phyloP scores from a whole-genome alignment of 2,329 filamentous ascomycete genomes.

The Colletotrichum lindemuthianum region DNA sequence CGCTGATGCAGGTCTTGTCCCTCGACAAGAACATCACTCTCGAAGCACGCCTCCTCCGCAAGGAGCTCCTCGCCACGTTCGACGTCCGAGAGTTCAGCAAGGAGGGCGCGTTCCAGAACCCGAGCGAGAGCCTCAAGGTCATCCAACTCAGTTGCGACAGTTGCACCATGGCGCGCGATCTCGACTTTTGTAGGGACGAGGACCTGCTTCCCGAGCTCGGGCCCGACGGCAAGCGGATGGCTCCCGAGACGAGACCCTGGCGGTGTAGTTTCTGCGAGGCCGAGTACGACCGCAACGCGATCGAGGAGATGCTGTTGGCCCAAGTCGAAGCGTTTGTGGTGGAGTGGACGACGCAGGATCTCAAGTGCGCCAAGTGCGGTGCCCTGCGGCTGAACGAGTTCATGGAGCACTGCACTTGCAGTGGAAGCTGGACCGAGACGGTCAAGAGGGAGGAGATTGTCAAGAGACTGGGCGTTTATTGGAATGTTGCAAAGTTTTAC shows the following conservation, averaged over 20 bases:
- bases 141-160: conserved; percentile 85
- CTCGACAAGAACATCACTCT: conserved; percentile 91
- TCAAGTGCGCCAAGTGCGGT: conserved; percentile 78
- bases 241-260: conserved; percentile 65
- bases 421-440: conserved; percentile 82
- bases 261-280: conserved; percentile 79
- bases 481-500: conserved; percentile 81
- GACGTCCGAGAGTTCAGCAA: conserved; percentile 94
- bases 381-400: conserved; percentile 90
- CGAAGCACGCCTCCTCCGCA: conserved; percentile 87
- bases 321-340: conserved; percentile 79
- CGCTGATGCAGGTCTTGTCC: conserved; percentile 89
- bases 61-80: conserved; percentile 88
- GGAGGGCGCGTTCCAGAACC: conserved; percentile 89
- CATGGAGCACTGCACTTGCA: conserved; percentile 95
- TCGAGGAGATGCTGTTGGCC: conserved; percentile 85
- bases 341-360: conserved; percentile 88
- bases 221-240: conserved; percentile 37
- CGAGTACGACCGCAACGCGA: conserved; percentile 78
- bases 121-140: conserved; percentile 78
- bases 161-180: conserved; percentile 87
- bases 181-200: conserved; percentile 92
- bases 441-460: conserved; percentile 74
- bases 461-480: conserved; percentile 74
- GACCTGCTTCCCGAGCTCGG: conserved; percentile 71